Base-by-base conservation (phyloP, 495 filamentous ascomycete genomes). In the Parathielavia appendiculata region DNA sequence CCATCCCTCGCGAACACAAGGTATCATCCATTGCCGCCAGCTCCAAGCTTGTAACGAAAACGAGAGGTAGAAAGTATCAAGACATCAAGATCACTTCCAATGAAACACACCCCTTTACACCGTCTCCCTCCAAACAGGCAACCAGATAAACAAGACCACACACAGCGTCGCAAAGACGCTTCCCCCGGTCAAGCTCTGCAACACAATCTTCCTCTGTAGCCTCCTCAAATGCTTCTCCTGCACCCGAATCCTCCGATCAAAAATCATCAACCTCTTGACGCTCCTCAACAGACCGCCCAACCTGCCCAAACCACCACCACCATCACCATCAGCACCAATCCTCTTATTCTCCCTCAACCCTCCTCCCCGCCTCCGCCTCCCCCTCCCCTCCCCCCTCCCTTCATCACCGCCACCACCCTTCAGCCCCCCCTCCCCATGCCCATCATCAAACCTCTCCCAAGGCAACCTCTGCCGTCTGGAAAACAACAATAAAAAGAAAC, bases 401-500 rank as follows among this genome's bases (percentile, higher is more conserved):
- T 23, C 43, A 13, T 17, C 40, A 17, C 40, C 9, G 14, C 3
- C 40, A 8, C 14, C 16, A n/a, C 38, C 26, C 19, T 41, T 44
- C 34, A 60, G 53, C 13, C 61, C 57, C 17, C 30, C 32, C 46
- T 54, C 47, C 8, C 45, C 60, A 1, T 40, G 51, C 22, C 35
- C 58, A 26, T 74, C 73, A 40, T 73, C 72, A 57, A 73, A 71
- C 43, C 66, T 54, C 59, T 76, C 73, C 73, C 73, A 76, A 19
- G 73, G 73, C 50, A 76, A 60, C 48, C 58, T 57, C 61, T 76
- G 73, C 43, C 73, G 55, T 19, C 69, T 56, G n/a, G 67, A 69
- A 59, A 75, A 76, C 7, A 76, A 59, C 60, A 76, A 56, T 36
- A 76, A 57, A 55, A 76, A 76, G 61, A 76, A 76, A 50, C 73